These are phyloP conservation scores for Aspergillus ochraceus DNA, from an alignment of 2,329 filamentous ascomycete species.

Conservation along the genomic window DNA sequence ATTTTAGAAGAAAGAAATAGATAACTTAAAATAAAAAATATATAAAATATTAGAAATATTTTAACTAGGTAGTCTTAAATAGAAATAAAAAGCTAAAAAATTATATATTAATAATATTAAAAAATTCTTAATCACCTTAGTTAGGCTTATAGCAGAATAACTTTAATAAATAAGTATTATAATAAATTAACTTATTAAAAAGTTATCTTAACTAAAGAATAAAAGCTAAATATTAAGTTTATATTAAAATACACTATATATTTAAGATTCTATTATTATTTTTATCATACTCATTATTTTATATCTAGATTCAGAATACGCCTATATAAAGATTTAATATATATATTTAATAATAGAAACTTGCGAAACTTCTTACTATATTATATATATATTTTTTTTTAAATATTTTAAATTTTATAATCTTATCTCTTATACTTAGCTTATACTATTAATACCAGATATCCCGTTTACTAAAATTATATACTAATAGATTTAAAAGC, in stretches of 20 bases:
- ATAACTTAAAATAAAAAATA: neutral
- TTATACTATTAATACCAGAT: too few relatives aligned
- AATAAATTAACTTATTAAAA: neutral
- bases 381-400: neutral
- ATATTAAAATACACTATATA: neutral
- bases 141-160: neutral
- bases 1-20: neutral
- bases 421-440: neutral
- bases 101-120: neutral
- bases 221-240: neutral
- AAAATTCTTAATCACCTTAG: neutral
- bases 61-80: neutral
- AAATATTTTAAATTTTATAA: neutral
- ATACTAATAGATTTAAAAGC: too few relatives aligned
- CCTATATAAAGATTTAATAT: neutral
- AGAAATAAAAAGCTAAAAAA: neutral
- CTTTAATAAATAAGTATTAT: neutral
- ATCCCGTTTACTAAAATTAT: too few relatives aligned
- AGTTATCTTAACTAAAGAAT: neutral
- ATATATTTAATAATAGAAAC: neutral
- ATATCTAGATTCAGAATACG: neutral
- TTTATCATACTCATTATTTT: neutral
- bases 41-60: neutral
- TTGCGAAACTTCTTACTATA: neutral
- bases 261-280: neutral